phyloP scores from a whole-genome alignment of 1,284 basidiomycete genomes.

The Volvariella surrecta region DNA sequence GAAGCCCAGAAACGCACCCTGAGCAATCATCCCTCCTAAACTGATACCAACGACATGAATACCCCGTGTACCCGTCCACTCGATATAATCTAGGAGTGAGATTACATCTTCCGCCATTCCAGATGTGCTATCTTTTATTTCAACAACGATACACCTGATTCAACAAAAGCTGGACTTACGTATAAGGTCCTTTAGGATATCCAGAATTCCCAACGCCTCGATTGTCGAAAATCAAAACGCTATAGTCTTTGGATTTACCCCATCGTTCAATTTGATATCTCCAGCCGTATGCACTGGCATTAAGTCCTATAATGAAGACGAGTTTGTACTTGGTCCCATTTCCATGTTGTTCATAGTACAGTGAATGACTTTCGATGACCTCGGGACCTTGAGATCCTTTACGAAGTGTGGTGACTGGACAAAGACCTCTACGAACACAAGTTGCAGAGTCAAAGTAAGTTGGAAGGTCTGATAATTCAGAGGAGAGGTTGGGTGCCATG shows the following conservation, averaged over 20 bases:
- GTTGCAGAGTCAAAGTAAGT: constrained; percentile 51
- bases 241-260: constrained; percentile 38
- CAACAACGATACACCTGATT: constrained; percentile 5
- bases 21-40: constrained; percentile 83
- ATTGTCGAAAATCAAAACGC: constrained; percentile 80
- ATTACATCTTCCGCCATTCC: constrained; percentile 76
- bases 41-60: constrained; percentile 76
- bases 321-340: constrained; percentile 49
- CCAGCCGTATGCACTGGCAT: constrained; percentile 60
- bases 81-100: constrained; percentile 61
- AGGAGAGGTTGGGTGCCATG: background rate
- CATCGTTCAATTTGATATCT: constrained; percentile 52
- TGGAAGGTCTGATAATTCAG: constrained; percentile 16
- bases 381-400: constrained; percentile 30
- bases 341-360: constrained; percentile 75
- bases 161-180: constrained; percentile 23
- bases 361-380: constrained; percentile 53
- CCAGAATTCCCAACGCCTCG: constrained; percentile 78
- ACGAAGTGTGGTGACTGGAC: constrained; percentile 54
- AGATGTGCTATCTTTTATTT: constrained; percentile 41
- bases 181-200: constrained; percentile 64
- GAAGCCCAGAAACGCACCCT: constrained; percentile 32
- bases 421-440: constrained; percentile 59
- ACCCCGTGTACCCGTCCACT: constrained; percentile 56
- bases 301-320: constrained; percentile 70